A percentile compares a stretch with the other conserved stretches of the same genome.
Conservation (phyloP, 2,329 filamentous ascomycete species). For the Huntiella savannae region DNA sequence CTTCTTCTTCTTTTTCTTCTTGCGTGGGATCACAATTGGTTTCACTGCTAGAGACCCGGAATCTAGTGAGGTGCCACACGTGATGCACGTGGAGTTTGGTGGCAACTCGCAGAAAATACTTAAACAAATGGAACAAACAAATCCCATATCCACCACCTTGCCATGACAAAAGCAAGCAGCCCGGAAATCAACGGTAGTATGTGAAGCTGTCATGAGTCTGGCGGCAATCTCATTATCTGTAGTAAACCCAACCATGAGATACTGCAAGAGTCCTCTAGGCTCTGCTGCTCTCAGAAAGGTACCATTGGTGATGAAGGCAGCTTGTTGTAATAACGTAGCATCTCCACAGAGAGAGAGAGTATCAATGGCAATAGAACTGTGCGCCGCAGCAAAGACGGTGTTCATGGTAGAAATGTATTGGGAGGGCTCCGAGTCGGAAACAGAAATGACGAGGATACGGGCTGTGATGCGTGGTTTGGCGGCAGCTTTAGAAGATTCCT, state of each 20-base stretch:
- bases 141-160: slow-evolving; percentile 75
- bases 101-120: slow-evolving; percentile 70
- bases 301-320: slow-evolving; percentile 42
- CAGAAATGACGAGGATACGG: slow-evolving; percentile 76
- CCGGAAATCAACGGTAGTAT: slow-evolving; percentile 81
- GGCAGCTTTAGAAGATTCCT: slow-evolving; percentile 35
- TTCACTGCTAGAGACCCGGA: slow-evolving; percentile 58
- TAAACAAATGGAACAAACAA: slow-evolving; percentile 88
- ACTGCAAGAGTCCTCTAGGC: slow-evolving; percentile 63
- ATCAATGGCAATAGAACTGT: slow-evolving; percentile 75
- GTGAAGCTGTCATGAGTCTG: slow-evolving; percentile 57
- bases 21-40: slow-evolving; percentile 53
- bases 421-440: slow-evolving; percentile 65
- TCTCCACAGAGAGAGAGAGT: slow-evolving; percentile 71
- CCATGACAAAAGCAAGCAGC: slow-evolving; percentile 98
- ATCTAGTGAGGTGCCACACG: slow-evolving; percentile 62
- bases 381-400: slow-evolving; percentile 83
- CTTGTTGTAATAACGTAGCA: slow-evolving; percentile 87
- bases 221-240: slow-evolving; percentile 38
- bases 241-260: slow-evolving; percentile 86
- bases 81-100: slow-evolving; percentile 50
- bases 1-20: slow-evolving; percentile 62
- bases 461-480: slow-evolving; percentile 19
- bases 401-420: slow-evolving; percentile 99
- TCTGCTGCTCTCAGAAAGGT: slow-evolving; percentile 33